Evolutionary conservation across 768 basidiomycete genomes (phyloP), one percentile per base, ranked within the genome.

Genomic region (Boletus speciosus): DNA sequence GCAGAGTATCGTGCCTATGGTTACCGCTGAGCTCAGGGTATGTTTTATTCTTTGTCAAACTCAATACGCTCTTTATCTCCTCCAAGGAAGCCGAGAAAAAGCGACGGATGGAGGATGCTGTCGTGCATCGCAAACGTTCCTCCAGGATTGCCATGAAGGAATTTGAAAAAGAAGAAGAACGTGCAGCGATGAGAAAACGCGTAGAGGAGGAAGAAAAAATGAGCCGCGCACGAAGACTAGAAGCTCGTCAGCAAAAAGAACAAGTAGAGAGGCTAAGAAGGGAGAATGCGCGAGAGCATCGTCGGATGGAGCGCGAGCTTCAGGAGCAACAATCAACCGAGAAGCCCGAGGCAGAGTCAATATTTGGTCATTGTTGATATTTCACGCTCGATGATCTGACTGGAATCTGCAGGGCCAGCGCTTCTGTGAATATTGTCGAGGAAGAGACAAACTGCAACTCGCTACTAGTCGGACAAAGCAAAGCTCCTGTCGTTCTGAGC

Each of bases 111-210:
- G 87, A 90, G 57, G 86, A 89, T 58, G 88, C 90, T 2, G 73
- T 94, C 12, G 80, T 83, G 25, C 88, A 90, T 55, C 84, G 94
- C 55, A 97, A 98, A 69, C 86, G 94, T 23, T 96, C 93, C 0
- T 91, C 91, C 16, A 88, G 95, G 32, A 84, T 97, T 53, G 89
- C 91, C 4, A 73, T 85, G 37, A 86, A 83, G 61, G 93, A 96
- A 67, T 81, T 74, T 35, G 91, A 90, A 68, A 83, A 82, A 60
- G 88, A 93, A 68, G 83, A 88, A 57, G 84, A 85, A 21, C 76
- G 81, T 35, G 69, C 81, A 25, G 78, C 80, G 8, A 81, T 82
- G n/a, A 73, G 76, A 54, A 79, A 74, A 61, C 81, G 80, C 56
- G 79, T 75, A 3, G 89, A 92, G 54, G 86, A 84, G 41, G 79